Percentiles rank a stretch among this genome's conserved stretches.
phyloP scores from a whole-genome alignment of 2,329 filamentous ascomycete genomes.

The Didymellaceae sp. region DNA sequence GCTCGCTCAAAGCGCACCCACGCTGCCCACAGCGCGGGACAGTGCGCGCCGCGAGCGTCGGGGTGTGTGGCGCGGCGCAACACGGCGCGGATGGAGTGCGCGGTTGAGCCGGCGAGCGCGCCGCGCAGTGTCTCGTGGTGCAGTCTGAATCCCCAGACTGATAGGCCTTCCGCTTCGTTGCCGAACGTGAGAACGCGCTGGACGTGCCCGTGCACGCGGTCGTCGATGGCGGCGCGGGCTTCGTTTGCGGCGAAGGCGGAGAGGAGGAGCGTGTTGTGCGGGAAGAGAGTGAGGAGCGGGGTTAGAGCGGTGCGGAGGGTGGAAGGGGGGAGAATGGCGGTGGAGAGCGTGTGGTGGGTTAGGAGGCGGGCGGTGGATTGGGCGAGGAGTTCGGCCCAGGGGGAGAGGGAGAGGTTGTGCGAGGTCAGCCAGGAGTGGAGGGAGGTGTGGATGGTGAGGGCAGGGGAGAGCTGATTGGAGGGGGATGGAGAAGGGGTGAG shows the following conservation, averaged over 20 bases:
- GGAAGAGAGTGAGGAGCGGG: conserved; percentile 69
- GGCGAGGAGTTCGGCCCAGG: conserved; percentile 68
- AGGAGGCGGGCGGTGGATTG: conserved; percentile 73
- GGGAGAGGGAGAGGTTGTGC: conserved; percentile 25
- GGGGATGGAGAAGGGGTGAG: too few species aligned
- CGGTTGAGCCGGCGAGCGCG: conserved; percentile 52
- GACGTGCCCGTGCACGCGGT: conserved; percentile 75
- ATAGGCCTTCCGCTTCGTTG: too few species aligned
- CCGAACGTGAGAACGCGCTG: conserved; percentile 49
- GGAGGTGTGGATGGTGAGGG: conserved; percentile 48
- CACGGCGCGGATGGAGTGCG: conserved; percentile 60
- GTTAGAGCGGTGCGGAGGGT: conserved; percentile 68
- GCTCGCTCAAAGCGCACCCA: conserved; percentile 42
- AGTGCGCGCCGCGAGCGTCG: conserved; percentile 34
- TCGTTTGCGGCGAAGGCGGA: conserved; percentile 77
- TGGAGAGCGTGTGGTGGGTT: conserved; percentile 67
- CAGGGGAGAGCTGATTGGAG: too few species aligned
- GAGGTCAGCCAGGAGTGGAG: conserved; percentile 32
- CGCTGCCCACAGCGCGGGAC: conserved; percentile 39
- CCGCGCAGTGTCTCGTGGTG: conserved; percentile 59
- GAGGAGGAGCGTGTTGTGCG: conserved; percentile 78
- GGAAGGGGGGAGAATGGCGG: conserved; percentile 70
- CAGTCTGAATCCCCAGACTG: conserved; percentile 62
- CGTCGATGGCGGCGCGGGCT: conserved; percentile 72
- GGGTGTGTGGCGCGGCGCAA: conserved; percentile 61